A percentile compares a stretch with the other conserved stretches of the same genome.
Evolutionary conservation across 257 asterid genomes (phyloP).

Genomic region (Nicotiana attenuata): DNA sequence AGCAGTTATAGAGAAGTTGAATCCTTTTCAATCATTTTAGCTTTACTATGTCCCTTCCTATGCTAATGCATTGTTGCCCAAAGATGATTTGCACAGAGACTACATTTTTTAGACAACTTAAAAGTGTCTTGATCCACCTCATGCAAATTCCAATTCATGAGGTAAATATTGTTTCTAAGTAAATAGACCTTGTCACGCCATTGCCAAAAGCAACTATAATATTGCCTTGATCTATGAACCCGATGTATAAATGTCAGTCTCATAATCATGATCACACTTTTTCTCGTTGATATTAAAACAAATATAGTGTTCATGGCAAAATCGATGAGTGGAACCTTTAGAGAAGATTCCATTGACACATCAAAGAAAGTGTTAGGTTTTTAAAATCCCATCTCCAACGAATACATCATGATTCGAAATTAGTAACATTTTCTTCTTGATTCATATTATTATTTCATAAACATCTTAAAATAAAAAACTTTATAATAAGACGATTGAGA

Average conservation of each 20-base stretch:
- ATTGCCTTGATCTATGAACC: background rate
- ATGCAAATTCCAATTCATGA: background rate
- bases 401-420: too few species aligned
- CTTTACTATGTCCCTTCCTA: background rate
- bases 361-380: too few species aligned
- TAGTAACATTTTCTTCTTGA: too few species aligned
- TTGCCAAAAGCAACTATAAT: background rate
- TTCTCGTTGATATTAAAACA: background rate
- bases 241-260: background rate
- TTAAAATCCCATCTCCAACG: too few species aligned
- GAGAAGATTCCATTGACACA: too few species aligned
- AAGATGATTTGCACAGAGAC: background rate
- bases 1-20: background rate
- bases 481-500: too few species aligned
- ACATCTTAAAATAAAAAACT: too few species aligned
- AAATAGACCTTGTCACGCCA: background rate
- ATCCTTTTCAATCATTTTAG: background rate
- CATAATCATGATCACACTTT: background rate
- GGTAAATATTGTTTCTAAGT: background rate
- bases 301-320: background rate
- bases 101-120: background rate
- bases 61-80: background rate
- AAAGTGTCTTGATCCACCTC: background rate
- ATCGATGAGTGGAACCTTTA: too few species aligned
- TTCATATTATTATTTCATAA: too few species aligned